A percentile compares a stretch with the other conserved stretches of the same genome.
These are phyloP conservation scores for Dorcoceras hygrometricum DNA, from an alignment of 257 asterid species.

Conservation along the genomic window DNA sequence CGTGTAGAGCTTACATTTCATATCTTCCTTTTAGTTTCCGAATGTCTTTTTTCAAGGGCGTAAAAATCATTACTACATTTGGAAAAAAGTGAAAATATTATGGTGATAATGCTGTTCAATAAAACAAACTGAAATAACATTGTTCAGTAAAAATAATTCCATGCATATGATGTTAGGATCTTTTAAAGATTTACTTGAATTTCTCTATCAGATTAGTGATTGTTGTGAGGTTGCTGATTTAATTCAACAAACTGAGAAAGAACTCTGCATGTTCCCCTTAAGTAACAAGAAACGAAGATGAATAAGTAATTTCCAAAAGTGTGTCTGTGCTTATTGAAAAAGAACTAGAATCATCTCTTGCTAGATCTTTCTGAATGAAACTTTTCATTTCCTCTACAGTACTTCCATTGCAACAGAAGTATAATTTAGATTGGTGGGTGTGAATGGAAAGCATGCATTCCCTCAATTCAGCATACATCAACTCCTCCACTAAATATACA, in stretches of 20 bases:
- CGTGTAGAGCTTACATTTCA: constrained; percentile 4
- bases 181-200: neutral
- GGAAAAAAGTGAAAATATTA: neutral
- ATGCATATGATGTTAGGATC: neutral
- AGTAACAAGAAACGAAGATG: neutral
- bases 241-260: constrained; percentile 3
- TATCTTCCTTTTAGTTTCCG: constrained; percentile 15
- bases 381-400: constrained; percentile 2
- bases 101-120: neutral
- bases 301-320: too few species aligned
- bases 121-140: neutral
- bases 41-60: neutral
- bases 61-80: constrained; percentile 3
- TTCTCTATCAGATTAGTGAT: neutral
- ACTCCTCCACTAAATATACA: neutral
- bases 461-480: neutral
- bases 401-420: neutral
- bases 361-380: neutral
- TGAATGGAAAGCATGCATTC: neutral
- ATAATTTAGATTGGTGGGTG: neutral
- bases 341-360: neutral
- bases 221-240: neutral
- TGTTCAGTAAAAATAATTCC: too few species aligned
- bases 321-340: constrained; percentile 2
- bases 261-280: neutral